Conservation (phyloP, 78 protist species). For the Blattamonas nauphoetae region DNA sequence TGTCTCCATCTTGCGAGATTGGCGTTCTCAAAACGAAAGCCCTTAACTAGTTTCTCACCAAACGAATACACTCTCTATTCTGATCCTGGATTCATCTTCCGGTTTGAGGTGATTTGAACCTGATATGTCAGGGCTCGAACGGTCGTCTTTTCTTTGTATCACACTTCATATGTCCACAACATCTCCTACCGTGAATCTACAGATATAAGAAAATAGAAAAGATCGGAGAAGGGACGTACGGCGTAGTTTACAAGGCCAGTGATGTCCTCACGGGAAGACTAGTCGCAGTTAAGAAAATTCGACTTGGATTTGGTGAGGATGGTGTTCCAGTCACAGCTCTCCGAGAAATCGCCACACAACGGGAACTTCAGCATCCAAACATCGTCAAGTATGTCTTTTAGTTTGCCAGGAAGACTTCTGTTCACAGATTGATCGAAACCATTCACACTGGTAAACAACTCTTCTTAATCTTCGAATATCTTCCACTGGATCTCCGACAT, state of each 20-base stretch:
- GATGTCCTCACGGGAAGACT: slow-evolving; percentile 12
- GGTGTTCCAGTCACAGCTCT: slow-evolving; percentile 33
- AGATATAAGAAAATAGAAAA: background rate
- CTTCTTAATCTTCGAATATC: slow-evolving; percentile 29
- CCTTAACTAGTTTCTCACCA: no score
- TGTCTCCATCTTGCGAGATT: no score
- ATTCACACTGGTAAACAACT: slow-evolving; percentile 8
- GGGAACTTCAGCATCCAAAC: slow-evolving; percentile 27
- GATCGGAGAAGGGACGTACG: slow-evolving; percentile 44
- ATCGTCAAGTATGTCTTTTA: background rate
- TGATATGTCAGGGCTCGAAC: no score
- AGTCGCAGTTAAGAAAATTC: slow-evolving; percentile 33
- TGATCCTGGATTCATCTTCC: no score
- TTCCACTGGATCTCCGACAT: slow-evolving; percentile 17
- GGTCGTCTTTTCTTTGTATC: background rate
- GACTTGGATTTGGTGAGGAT: slow-evolving; percentile 25
- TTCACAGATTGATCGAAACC: background rate
- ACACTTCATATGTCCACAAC: background rate
- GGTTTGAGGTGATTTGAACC: no score
- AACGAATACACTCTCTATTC: no score
- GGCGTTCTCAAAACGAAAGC: no score
- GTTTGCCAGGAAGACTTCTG: background rate
- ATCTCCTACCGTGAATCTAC: background rate
- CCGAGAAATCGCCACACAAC: slow-evolving; percentile 27
- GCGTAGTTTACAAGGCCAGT: slow-evolving; percentile 34